phyloP scores from a whole-genome alignment of 176 grass and related monocot species.

The Avena atlantica region DNA sequence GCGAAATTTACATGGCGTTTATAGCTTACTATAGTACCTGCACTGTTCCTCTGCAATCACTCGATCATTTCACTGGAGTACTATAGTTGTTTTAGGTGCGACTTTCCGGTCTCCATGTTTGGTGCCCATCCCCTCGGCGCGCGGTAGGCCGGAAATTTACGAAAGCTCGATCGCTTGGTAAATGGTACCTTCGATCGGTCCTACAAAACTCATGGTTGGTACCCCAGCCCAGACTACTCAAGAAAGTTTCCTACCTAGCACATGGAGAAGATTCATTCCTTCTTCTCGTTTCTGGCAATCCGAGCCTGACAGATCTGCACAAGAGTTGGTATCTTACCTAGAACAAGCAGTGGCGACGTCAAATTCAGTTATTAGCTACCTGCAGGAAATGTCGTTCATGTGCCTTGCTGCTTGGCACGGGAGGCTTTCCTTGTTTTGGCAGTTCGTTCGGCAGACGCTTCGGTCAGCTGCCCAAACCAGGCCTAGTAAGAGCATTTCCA shows the following conservation, averaged over 20 bases:
- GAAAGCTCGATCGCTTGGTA: background rate
- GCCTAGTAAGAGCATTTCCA: too few species aligned
- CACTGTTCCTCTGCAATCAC: background rate
- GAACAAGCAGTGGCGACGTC: background rate
- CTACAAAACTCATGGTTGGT: too few species aligned
- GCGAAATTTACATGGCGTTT: background rate
- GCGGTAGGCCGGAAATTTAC: conserved; percentile 34
- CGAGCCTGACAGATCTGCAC: background rate
- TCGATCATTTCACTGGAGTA: background rate
- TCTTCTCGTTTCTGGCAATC: background rate
- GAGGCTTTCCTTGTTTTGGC: background rate
- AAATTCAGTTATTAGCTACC: background rate
- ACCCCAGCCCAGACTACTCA: background rate
- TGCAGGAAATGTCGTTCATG: background rate
- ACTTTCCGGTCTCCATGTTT: background rate
- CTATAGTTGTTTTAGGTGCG: background rate
- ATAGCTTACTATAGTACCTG: background rate
- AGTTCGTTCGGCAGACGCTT: too few species aligned
- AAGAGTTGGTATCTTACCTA: background rate
- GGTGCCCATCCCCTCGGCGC: background rate
- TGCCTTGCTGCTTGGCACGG: background rate
- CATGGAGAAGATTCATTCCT: background rate
- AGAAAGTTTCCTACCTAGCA: conserved; percentile 16
- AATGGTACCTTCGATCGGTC: background rate
- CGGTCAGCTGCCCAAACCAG: too few species aligned